These are phyloP conservation scores for Pyrenula massariospora DNA, from an alignment of 495 filamentous ascomycete genomes.

Conservation along the genomic window DNA sequence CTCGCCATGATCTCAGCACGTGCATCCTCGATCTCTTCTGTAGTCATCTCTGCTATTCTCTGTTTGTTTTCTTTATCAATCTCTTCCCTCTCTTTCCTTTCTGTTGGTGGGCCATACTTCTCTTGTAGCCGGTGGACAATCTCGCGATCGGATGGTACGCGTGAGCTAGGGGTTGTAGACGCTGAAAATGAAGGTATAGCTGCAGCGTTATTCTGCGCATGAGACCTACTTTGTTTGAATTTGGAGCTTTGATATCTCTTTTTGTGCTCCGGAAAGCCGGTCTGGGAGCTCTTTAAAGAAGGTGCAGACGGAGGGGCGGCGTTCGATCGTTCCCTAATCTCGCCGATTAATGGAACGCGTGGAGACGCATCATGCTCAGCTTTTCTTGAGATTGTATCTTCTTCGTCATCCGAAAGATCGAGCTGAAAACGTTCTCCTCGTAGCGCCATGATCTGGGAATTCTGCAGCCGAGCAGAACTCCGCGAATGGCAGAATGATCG, in stretches of 20 bases:
- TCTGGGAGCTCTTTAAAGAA: slow-evolving; percentile 39
- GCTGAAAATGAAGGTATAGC: neutral
- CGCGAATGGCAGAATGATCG: too few species aligned
- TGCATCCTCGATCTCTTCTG: slow-evolving; percentile 66
- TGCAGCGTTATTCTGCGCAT: neutral
- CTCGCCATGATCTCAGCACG: slow-evolving; percentile 58
- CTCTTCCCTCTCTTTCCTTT: slow-evolving; percentile 45
- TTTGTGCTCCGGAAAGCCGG: slow-evolving; percentile 82
- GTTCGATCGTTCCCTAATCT: slow-evolving; percentile 63
- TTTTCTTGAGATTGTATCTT: slow-evolving; percentile 1
- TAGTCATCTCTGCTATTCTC: slow-evolving; percentile 66
- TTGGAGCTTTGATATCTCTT: slow-evolving; percentile 59
- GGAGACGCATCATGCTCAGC: neutral
- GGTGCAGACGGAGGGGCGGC: slow-evolving; percentile 49
- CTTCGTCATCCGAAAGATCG: slow-evolving; percentile 33
- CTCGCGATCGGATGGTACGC: neutral
- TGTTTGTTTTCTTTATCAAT: slow-evolving; percentile 78
- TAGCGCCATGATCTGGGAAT: slow-evolving; percentile 36
- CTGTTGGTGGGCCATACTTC: slow-evolving; percentile 6
- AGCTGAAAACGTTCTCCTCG: slow-evolving; percentile 50
- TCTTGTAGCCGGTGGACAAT: slow-evolving; percentile 4
- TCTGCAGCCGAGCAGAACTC: too few species aligned
- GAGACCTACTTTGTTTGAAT: slow-evolving; percentile 60
- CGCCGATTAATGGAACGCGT: slow-evolving; percentile 44
- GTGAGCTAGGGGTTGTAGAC: neutral